A percentile compares a stretch with the other conserved stretches of the same genome.
These are phyloP conservation scores for Cyberlindnera suaveolens DNA, from an alignment of 805 yeast species.

Conservation along the genomic window DNA sequence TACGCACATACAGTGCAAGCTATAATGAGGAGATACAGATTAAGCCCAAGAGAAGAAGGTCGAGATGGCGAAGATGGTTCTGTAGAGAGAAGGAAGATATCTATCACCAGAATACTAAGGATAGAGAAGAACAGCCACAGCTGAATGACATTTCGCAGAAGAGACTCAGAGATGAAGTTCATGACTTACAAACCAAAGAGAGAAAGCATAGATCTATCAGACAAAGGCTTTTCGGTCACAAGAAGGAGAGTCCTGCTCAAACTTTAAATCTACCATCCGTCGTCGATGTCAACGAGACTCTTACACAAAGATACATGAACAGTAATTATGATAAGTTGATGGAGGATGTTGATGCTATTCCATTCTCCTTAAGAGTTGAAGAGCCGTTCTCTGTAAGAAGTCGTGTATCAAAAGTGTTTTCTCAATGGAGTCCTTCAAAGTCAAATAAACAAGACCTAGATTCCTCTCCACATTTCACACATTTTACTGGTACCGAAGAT, in stretches of 20 bases:
- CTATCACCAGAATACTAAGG: background rate
- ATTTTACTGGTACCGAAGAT: slow-evolving; percentile 3
- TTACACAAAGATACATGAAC: slow-evolving; percentile 22
- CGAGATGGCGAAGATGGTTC: too few species aligned
- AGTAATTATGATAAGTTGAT: slow-evolving; percentile 16
- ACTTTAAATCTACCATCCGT: background rate
- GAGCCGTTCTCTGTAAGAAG: slow-evolving; percentile 7
- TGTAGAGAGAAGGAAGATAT: background rate
- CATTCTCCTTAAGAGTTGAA: slow-evolving; percentile 16
- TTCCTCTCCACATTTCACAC: slow-evolving; percentile 1
- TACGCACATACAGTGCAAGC: too few species aligned
- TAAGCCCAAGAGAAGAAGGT: background rate
- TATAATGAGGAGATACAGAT: too few species aligned
- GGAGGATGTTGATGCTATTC: slow-evolving; percentile 21
- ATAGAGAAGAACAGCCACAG: background rate
- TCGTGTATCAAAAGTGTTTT: slow-evolving; percentile 8
- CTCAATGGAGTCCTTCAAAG: slow-evolving; percentile 16
- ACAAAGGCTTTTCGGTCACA: slow-evolving; percentile 5
- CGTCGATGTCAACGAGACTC: slow-evolving; percentile 15
- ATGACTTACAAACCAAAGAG: background rate
- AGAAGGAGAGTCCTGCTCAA: background rate
- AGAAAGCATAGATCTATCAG: slow-evolving; percentile 4
- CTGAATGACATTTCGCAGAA: too few species aligned
- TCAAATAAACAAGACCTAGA: background rate
- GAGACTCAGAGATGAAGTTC: too few species aligned